phyloP scores from a whole-genome alignment of 441 rosid species.

The Bruguiera hainesii region DNA sequence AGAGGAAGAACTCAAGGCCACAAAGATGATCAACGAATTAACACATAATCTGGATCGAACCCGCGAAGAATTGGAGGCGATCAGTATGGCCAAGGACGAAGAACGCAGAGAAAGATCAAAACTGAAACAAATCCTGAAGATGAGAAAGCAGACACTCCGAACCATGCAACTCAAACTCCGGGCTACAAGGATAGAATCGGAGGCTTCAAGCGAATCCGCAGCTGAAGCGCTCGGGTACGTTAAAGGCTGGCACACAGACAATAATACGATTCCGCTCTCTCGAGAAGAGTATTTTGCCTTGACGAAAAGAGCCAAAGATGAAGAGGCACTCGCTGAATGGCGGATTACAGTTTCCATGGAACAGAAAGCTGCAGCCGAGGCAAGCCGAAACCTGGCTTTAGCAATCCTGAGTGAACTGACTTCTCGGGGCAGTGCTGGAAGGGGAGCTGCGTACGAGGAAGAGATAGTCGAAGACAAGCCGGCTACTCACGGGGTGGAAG shows the following conservation, averaged over 20 bases:
- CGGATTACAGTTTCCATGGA: conserved; percentile 40
- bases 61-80: conserved; percentile 24
- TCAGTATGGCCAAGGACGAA: conserved; percentile 29
- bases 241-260: conserved; percentile 24
- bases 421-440: neutral
- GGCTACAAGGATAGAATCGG: conserved; percentile 40
- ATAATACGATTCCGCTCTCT: conserved; percentile 22
- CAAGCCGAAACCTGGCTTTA: conserved; percentile 28
- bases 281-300: conserved; percentile 32
- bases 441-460: conserved; percentile 7
- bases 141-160: conserved; percentile 42
- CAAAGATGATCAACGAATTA: conserved; percentile 25
- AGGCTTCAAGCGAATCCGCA: conserved; percentile 36
- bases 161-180: conserved; percentile 34
- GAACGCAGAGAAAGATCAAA: conserved; percentile 27
- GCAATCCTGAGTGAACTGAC: conserved; percentile 25
- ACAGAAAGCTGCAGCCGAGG: conserved; percentile 44
- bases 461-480: neutral
- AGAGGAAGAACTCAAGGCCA: conserved; percentile 35
- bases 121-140: conserved; percentile 34
- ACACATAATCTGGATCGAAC: conserved; percentile 21
- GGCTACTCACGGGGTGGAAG: neutral
- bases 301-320: conserved; percentile 40
- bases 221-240: conserved; percentile 25
- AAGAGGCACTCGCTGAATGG: conserved; percentile 39